These are phyloP conservation scores for Chaetoceros muelleri DNA, from an alignment of 108 stramenopile genomes.

Conservation along the genomic window DNA sequence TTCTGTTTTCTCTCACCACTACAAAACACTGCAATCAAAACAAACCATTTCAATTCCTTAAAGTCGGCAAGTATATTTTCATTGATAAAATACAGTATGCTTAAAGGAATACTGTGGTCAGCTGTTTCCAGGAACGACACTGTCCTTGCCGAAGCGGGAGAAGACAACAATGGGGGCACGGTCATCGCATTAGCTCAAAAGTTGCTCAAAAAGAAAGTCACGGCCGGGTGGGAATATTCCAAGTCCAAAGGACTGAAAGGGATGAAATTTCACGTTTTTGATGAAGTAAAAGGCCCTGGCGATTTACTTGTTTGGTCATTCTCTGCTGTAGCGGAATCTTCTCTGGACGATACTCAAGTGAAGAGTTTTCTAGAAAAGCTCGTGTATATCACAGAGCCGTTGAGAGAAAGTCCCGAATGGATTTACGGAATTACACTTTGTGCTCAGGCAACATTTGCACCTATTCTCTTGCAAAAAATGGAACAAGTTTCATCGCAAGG, in stretches of 20 bases:
- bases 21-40: too few species aligned
- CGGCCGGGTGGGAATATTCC: slow-evolving; percentile 52
- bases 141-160: slow-evolving; percentile 52
- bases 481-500: slow-evolving; percentile 35
- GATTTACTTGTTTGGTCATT: slow-evolving; percentile 40
- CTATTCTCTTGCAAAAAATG: slow-evolving; percentile 58
- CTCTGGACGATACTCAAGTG: slow-evolving; percentile 16
- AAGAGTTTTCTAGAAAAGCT: slow-evolving; percentile 57
- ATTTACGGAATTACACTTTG: slow-evolving; percentile 24
- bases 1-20: too few species aligned
- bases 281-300: slow-evolving; percentile 8
- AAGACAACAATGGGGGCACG: slow-evolving; percentile 24
- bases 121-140: slow-evolving; percentile 35
- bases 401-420: slow-evolving; percentile 34
- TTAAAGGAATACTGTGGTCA: slow-evolving; percentile 34
- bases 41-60: too few species aligned
- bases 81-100: too few species aligned
- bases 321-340: slow-evolving; percentile 31
- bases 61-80: too few species aligned
- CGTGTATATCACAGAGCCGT: slow-evolving; percentile 38
- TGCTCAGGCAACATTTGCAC: slow-evolving; percentile 50
- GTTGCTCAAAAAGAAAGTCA: slow-evolving; percentile 39
- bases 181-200: slow-evolving; percentile 31
- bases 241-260: slow-evolving; percentile 18
- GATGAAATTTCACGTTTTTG: slow-evolving; percentile 60